A percentile compares a stretch with the other conserved stretches of the same genome.
These are phyloP conservation scores for Rhizopus sp. DNA, from an alignment of 371 early-diverging fungal species.

Conservation along the genomic window DNA sequence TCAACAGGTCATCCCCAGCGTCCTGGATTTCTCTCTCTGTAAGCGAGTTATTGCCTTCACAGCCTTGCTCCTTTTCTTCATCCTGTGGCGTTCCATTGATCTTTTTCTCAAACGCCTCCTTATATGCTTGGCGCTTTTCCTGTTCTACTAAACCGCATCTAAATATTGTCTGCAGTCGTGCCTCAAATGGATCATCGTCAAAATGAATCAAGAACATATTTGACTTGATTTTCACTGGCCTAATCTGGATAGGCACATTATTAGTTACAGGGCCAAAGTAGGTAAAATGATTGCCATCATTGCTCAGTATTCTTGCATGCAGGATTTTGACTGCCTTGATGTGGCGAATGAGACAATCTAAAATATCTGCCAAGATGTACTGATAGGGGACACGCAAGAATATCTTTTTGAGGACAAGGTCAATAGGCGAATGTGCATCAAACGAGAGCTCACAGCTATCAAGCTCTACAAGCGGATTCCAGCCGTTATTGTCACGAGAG, in stretches of 20 bases:
- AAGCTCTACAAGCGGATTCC: slow-evolving; percentile 16
- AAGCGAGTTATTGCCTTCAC: background rate
- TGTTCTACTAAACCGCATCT: slow-evolving; percentile 49
- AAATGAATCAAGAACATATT: slow-evolving; percentile 23
- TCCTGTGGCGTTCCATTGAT: slow-evolving; percentile 21
- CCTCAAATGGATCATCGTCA: slow-evolving; percentile 56
- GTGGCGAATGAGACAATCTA: slow-evolving; percentile 16
- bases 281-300: slow-evolving; percentile 5
- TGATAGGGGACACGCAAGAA: slow-evolving; percentile 23
- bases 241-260: slow-evolving; percentile 11
- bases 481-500: slow-evolving; percentile 2
- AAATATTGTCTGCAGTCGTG: slow-evolving; percentile 35
- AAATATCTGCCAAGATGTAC: slow-evolving; percentile 20
- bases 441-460: background rate
- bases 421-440: background rate
- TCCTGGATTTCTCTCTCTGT: slow-evolving; percentile 5
- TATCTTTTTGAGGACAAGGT: slow-evolving; percentile 9
- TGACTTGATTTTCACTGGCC: slow-evolving; percentile 6
- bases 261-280: slow-evolving; percentile 14
- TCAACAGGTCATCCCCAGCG: slow-evolving; percentile 9
- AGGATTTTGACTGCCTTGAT: slow-evolving; percentile 31
- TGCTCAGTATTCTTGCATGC: slow-evolving; percentile 12
- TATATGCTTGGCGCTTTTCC: slow-evolving; percentile 39
- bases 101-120: slow-evolving; percentile 49
- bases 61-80: background rate